Base-by-base conservation (phyloP, 257 asterid species). In the Solanum phureja region DNA sequence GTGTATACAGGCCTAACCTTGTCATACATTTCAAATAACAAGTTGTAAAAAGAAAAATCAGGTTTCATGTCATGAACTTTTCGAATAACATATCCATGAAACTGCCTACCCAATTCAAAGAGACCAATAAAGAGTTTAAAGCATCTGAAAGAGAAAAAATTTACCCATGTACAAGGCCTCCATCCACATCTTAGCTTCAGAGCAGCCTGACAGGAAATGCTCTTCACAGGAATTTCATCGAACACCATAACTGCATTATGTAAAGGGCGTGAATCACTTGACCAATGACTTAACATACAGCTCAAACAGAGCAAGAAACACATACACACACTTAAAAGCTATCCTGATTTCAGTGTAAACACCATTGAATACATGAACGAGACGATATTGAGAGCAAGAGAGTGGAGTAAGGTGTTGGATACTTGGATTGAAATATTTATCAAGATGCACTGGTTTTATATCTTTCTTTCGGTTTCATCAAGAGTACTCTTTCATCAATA, bases 231-330 rank as follows among this genome's bases (percentile, higher is more conserved):
- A 6, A 56, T 56, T 18, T 56, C 64, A 56, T 56, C 64, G 24
- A 56, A 56, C 64, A 56, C 0, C 64, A 7, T 56, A 56, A 9
- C 64, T 56, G 64, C 64, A 56, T 56, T 56, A 56, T 56, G 64
- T 19, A 56, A 56, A 56, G 64, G 76, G 37, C 11, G 21, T 68
- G 75, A 29, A 68, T 68, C 38, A 29, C 2, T 68, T 68, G 75
- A 27, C 23, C 24, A 58, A 35, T 34, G 68, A 74, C 85, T 94
- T 94, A 12, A 92, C 87, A 40, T 93, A 91, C 9, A 94, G 87
- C 64, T 91, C 98, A 18, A 95, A 91, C 91, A 95, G 75, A 64
- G 95, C 96, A 31, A 90, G 96, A 92, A 60, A 42, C 95, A 96
- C 89, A 95, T 96, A 77, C 90, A 95, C 31, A 21, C 52, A 1